Percentiles rank a stretch among this genome's conserved stretches.
Evolutionary conservation across 1,284 basidiomycete genomes (phyloP).

Genomic region (Moniliophthora roreri): DNA sequence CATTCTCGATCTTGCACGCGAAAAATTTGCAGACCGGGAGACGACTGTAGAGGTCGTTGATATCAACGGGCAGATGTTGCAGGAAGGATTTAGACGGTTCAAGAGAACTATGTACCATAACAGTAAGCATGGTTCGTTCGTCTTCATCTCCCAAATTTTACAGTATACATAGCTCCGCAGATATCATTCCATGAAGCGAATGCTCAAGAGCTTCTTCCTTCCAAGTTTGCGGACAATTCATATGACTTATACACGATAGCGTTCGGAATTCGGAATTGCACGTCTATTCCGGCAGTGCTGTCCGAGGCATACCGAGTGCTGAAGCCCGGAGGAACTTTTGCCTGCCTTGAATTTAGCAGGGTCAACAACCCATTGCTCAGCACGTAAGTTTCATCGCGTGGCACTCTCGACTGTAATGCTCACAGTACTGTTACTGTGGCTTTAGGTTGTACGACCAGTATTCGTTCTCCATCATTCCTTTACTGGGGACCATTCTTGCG

Average conservation of each 20-base stretch:
- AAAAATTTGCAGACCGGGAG: slow-evolving; percentile 86
- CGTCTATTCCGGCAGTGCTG: slow-evolving; percentile 87
- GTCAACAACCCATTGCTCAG: slow-evolving; percentile 88
- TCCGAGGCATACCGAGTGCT: slow-evolving; percentile 92
- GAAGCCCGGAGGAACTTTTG: slow-evolving; percentile 95
- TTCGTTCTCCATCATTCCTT: slow-evolving; percentile 94
- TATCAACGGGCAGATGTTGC: slow-evolving; percentile 95
- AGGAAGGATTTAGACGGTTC: slow-evolving; percentile 89
- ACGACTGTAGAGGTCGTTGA: slow-evolving; percentile 92
- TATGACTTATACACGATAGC: slow-evolving; percentile 99
- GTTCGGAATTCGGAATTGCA: slow-evolving; percentile 98
- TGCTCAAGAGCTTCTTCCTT: slow-evolving; percentile 76
- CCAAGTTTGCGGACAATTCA: slow-evolving; percentile 74
- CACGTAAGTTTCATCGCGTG: slow-evolving; percentile 57
- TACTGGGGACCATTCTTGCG: slow-evolving; percentile 94
- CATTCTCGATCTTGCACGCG: slow-evolving; percentile 89
- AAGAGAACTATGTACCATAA: slow-evolving; percentile 97
- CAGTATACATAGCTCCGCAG: slow-evolving; percentile 74
- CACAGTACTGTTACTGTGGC: slow-evolving; percentile 14
- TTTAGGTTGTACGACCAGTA: slow-evolving; percentile 90
- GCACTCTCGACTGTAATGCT: too few species aligned
- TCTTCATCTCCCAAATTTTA: slow-evolving; percentile 7
- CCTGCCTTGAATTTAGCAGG: slow-evolving; percentile 96
- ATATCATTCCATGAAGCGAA: slow-evolving; percentile 93
- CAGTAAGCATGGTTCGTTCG: slow-evolving; percentile 55